Evolutionary conservation across 108 stramenopile species (phyloP).

Genomic region (Aurantiochytrium sp.): DNA sequence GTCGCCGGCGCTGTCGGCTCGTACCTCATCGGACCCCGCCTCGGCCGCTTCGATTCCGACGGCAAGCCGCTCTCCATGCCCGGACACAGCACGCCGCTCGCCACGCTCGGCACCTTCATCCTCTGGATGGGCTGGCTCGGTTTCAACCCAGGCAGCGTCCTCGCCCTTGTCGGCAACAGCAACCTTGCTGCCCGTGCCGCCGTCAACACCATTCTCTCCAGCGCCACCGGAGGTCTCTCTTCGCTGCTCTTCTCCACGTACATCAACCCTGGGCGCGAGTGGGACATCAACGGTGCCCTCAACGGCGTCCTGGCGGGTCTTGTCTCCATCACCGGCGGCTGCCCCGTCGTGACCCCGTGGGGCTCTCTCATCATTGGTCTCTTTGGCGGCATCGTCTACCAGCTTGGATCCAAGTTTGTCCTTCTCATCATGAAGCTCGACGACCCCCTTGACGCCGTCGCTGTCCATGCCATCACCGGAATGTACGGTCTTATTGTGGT

Average conservation of each 20-base stretch:
- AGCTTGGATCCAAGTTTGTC: slow-evolving; percentile 33
- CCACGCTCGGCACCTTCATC: slow-evolving; percentile 71
- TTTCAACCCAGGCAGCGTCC: slow-evolving; percentile 76
- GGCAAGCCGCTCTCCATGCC: slow-evolving; percentile 16
- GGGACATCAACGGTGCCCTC: background rate
- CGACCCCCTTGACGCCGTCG: slow-evolving; percentile 85
- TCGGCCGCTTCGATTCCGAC: background rate
- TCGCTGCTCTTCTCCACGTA: background rate
- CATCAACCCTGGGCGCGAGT: background rate
- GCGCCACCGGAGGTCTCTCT: background rate
- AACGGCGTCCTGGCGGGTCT: slow-evolving; percentile 58
- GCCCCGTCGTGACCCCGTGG: slow-evolving; percentile 74
- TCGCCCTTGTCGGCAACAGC: slow-evolving; percentile 39
- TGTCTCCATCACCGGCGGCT: slow-evolving; percentile 78
- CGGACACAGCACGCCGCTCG: background rate
- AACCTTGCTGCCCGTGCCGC: background rate
- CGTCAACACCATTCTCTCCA: background rate
- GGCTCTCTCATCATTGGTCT: slow-evolving; percentile 73
- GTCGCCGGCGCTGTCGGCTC: background rate
- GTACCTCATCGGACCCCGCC: background rate
- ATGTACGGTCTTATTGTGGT: slow-evolving; percentile 67
- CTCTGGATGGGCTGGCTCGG: slow-evolving; percentile 93
- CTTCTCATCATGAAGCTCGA: slow-evolving; percentile 67
- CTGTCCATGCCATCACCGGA: slow-evolving; percentile 72
- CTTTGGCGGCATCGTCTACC: slow-evolving; percentile 66